Base-by-base conservation (phyloP, 306 rosid genomes). In the Delonix regia region DNA sequence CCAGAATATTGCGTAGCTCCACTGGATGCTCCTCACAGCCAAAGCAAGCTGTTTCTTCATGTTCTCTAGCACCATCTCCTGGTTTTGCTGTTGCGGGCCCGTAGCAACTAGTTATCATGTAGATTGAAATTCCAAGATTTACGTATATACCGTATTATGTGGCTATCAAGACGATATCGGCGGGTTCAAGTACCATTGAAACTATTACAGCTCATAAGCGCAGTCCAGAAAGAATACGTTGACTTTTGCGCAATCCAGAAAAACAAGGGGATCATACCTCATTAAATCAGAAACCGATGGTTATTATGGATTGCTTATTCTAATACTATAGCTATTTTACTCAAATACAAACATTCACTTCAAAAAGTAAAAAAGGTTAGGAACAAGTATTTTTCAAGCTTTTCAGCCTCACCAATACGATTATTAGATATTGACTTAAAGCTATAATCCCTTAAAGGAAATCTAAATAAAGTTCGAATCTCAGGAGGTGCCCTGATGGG, bases 1-100 rank as follows among this genome's bases (percentile, higher is more conserved):
- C 97, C 98, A 91, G 89, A 93, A 89, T 59, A 93, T 84, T 8
- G 90, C 93, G 74, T 91, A 93, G 83, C 94, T 89, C 98, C 98
- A 93, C 9, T 91, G 89, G 73, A 93, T 86, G 81, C 88, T 91
- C 85, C 97, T 93, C 78, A 93, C 85, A 62, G 98, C 90, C 82
- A 86, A 74, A 83, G 98, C 93, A 88, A 93, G 94, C 57, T 84
- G 90, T 63, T 86, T 85, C 81, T 81, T 91, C 82, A 89, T 62
- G 68, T 87, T 91, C 57, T 87, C 87, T 6, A 80, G 79, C 83
- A 87, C 87, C 80, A 82, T 85, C 62, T 74, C 76, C 73, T 69
- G 76, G 61, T 71, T 84, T 70, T 72, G 83, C 27, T 72, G 60
- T 22, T 30, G 63, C 78, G 11, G 18, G 22, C 22, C 34, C 9